Evolutionary conservation across 495 filamentous ascomycete species (phyloP).

Genomic region (Penicillium verhagenii): DNA sequence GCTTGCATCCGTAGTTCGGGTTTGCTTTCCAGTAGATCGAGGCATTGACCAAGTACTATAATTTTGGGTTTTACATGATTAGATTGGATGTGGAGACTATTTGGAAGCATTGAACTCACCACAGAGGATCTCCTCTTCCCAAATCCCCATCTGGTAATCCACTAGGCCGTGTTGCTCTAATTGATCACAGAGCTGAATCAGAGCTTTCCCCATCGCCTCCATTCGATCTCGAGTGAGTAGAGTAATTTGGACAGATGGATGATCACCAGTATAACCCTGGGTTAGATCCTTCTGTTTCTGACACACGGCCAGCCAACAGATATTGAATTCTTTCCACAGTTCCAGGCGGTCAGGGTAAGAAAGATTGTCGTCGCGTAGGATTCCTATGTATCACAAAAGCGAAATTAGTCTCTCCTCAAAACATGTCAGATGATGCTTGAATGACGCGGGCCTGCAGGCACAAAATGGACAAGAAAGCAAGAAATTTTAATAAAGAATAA

Average conservation of each 20-base stretch:
- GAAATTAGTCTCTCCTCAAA: constrained; percentile 24
- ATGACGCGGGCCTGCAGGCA: constrained; percentile 19
- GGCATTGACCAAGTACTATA: constrained; percentile 63
- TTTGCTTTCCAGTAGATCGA: constrained; percentile 53
- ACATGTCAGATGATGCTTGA: constrained; percentile 20
- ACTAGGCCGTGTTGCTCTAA: constrained; percentile 88
- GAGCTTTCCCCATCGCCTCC: constrained; percentile 74
- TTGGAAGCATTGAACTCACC: constrained; percentile 52
- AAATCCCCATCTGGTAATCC: constrained; percentile 95
- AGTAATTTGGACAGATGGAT: constrained; percentile 58
- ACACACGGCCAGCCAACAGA: constrained; percentile 85
- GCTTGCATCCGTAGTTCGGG: constrained; percentile 31
- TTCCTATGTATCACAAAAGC: constrained; percentile 48
- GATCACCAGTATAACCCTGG: constrained; percentile 55
- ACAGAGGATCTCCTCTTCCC: constrained; percentile 88
- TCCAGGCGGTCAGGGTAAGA: constrained; percentile 69
- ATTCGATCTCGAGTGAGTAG: constrained; percentile 67
- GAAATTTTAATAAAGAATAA: constrained; percentile 4
- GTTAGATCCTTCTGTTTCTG: constrained; percentile 84
- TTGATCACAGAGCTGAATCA: constrained; percentile 78
- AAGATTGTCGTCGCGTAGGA: constrained; percentile 71
- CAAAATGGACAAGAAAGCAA: constrained; percentile 8
- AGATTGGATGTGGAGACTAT: neutral
- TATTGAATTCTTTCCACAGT: constrained; percentile 94
- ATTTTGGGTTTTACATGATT: neutral